These are phyloP conservation scores for Pseudogymnoascus sp. DNA, from an alignment of 2,329 filamentous ascomycete species.

Conservation along the genomic window DNA sequence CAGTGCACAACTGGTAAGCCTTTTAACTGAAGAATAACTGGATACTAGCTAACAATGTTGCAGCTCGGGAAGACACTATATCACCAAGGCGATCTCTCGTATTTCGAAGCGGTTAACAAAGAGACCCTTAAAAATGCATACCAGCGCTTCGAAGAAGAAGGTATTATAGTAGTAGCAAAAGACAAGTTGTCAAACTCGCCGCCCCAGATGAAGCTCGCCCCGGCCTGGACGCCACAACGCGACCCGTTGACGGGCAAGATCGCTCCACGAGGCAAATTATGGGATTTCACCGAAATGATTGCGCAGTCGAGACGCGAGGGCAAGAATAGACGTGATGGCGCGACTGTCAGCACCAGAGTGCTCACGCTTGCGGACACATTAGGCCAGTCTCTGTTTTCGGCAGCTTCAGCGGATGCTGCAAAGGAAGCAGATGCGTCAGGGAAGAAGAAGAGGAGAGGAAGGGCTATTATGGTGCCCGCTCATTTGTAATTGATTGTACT, in stretches of 20 bases:
- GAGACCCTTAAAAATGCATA: slow-evolving; percentile 95
- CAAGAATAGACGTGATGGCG: slow-evolving; percentile 92
- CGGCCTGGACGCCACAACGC: slow-evolving; percentile 67
- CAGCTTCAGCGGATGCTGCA: slow-evolving; percentile 37
- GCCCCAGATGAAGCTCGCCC: slow-evolving; percentile 60
- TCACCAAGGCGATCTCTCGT: slow-evolving; percentile 92
- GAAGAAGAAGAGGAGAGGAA: slow-evolving; percentile 42
- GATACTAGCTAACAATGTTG: slow-evolving; percentile 22
- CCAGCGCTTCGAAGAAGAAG: slow-evolving; percentile 80
- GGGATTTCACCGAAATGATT: slow-evolving; percentile 89
- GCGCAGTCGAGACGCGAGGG: slow-evolving; percentile 78
- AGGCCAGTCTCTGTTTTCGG: slow-evolving; percentile 63
- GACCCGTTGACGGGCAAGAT: slow-evolving; percentile 56
- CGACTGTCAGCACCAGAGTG: slow-evolving; percentile 78
- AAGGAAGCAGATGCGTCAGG: slow-evolving; percentile 46
- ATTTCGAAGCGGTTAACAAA: slow-evolving; percentile 98
- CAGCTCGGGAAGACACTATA: slow-evolving; percentile 93
- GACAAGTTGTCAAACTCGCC: slow-evolving; percentile 57
- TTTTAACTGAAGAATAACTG: neutral
- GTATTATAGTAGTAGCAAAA: slow-evolving; percentile 72
- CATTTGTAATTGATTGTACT: slow-evolving; percentile 38
- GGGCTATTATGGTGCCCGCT: slow-evolving; percentile 43
- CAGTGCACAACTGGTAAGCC: slow-evolving; percentile 68
- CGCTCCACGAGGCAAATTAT: slow-evolving; percentile 67
- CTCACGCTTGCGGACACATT: slow-evolving; percentile 69